Evolutionary conservation across 352 stramenopile species (phyloP).

Genomic region (Pythium brachiatum): DNA sequence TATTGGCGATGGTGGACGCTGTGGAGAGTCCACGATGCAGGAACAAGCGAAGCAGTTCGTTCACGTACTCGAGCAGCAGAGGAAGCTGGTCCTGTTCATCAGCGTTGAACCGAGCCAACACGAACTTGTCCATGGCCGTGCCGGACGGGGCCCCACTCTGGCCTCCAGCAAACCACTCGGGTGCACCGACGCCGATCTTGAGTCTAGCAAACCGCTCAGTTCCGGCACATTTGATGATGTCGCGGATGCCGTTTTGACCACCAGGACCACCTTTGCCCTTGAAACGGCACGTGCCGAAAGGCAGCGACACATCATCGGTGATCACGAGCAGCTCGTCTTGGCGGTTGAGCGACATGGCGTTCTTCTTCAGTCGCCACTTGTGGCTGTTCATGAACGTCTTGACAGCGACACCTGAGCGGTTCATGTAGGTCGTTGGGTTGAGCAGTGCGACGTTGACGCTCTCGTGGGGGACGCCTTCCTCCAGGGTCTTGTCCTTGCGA

Average conservation of each 20-base stretch:
- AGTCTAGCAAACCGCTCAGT: slow-evolving; percentile 82
- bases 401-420: slow-evolving; percentile 75
- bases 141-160: slow-evolving; percentile 64
- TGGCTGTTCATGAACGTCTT: slow-evolving; percentile 78
- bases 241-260: slow-evolving; percentile 78
- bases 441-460: slow-evolving; percentile 76
- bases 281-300: slow-evolving; percentile 81
- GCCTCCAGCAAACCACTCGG: slow-evolving; percentile 71
- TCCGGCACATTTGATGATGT: slow-evolving; percentile 84
- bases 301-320: slow-evolving; percentile 76
- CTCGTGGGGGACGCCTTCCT: slow-evolving; percentile 69
- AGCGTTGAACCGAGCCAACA: slow-evolving; percentile 71
- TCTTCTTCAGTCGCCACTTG: slow-evolving; percentile 84
- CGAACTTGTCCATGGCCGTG: slow-evolving; percentile 83
- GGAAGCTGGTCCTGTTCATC: slow-evolving; percentile 77
- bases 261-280: slow-evolving; percentile 73
- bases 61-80: slow-evolving; percentile 58
- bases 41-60: slow-evolving; percentile 78
- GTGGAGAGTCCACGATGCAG: slow-evolving; percentile 75
- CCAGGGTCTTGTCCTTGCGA: slow-evolving; percentile 69
- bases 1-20: slow-evolving; percentile 72
- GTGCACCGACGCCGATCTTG: slow-evolving; percentile 75
- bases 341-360: slow-evolving; percentile 69
- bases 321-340: slow-evolving; percentile 85
- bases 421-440: slow-evolving; percentile 84